Base-by-base conservation (phyloP, 176 grass and related monocot species). In the Aegilops speltoides region DNA sequence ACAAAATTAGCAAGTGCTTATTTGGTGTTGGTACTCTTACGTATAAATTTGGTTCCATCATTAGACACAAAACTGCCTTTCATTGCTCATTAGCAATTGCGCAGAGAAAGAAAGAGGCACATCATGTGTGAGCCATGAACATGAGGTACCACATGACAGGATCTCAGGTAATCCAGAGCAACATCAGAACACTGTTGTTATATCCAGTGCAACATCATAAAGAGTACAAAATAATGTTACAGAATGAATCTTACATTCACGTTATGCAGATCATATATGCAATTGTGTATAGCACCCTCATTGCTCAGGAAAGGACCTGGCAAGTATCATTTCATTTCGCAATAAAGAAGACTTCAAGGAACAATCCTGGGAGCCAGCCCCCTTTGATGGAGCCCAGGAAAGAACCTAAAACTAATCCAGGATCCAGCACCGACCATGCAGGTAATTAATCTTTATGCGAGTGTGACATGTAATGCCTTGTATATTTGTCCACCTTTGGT, bases 381-480 rank as follows among this genome's bases (percentile, higher is more conserved):
- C 23, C 2, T 17, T n/a, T 80, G 25, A 80, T 37, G 62, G 45
- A 41, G 38, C 80, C 68, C 80, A 74, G 26, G 76, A 80, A 79
- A 76, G 76, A 62, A 74, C 67, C 80, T 62, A 70, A 81, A 84
- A 68, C 66, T 87, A 48, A 70, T 63, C 81, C 31, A 16, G 60
- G 33, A 76, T 85, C 62, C 38, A 63, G 40, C 33, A 37, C 37
- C 3, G 17, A 81, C 14, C 38, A 84, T 50, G 68, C 16, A 19
- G 24, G 64, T 77, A 29, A 84, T 83, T 83, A 98, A 91, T 98
- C 97, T 79, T 98, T 96, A 57, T 96, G 92, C 15, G 93, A 82
- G 29, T 91, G 92, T 28, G 90, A 67, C n/a, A 98, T 32, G 56
- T 94, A 88, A 66, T 96, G 94, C 65, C 88, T 90, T 78, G 85